A percentile compares a stretch with the other conserved stretches of the same genome.
phyloP scores from a whole-genome alignment of 2,329 filamentous ascomycete species.

The Neodidymelliopsis sp. region DNA sequence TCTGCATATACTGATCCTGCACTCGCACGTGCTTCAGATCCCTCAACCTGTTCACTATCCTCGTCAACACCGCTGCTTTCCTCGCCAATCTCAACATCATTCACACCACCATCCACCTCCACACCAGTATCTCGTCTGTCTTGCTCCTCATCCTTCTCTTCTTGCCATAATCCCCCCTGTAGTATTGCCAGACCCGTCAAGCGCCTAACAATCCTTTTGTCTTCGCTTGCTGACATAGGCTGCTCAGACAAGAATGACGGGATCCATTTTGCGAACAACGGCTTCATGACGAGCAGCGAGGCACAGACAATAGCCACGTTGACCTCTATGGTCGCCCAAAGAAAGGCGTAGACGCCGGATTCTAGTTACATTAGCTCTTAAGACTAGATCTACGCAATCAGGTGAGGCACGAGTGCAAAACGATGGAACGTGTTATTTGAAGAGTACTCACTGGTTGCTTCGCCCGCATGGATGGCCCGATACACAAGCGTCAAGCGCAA shows the following conservation, averaged over 20 bases:
- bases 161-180: conserved; percentile 6
- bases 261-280: conserved; percentile 46
- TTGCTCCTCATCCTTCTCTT: conserved; percentile 13
- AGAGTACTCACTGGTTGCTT: conserved; percentile 37
- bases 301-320: conserved; percentile 56
- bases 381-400: too few relatives aligned
- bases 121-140: conserved; percentile 21
- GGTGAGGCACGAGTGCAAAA: too few relatives aligned
- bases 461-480: conserved; percentile 21
- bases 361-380: too few relatives aligned
- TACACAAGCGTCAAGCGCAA: conserved; percentile 39
- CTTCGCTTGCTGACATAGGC: conserved; percentile 24
- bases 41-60: too few relatives aligned
- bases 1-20: too few relatives aligned
- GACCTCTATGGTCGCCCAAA: conserved; percentile 53
- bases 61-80: neutral
- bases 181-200: conserved; percentile 24
- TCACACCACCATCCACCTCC: neutral
- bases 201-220: conserved; percentile 18
- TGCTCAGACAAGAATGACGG: conserved; percentile 40
- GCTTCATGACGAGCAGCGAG: conserved; percentile 54
- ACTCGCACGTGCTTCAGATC: too few relatives aligned
- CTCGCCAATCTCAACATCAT: too few relatives aligned
- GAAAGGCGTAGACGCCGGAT: conserved; percentile 50
- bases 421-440: too few relatives aligned